These are phyloP conservation scores for Ramularia endophylla DNA, from an alignment of 2,329 filamentous ascomycete genomes.

Conservation along the genomic window DNA sequence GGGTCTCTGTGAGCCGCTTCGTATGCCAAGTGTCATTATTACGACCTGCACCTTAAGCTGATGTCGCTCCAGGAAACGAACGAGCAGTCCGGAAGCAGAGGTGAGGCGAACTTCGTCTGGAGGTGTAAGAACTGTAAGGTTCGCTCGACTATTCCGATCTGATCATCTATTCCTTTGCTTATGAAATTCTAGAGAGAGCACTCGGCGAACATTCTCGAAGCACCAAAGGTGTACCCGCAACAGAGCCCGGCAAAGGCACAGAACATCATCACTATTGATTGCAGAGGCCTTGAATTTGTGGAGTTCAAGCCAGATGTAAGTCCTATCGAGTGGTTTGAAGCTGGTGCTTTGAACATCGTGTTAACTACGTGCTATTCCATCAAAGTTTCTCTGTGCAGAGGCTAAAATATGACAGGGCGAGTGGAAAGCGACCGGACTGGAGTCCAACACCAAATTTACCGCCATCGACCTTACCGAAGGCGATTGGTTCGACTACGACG, in stretches of 20 bases:
- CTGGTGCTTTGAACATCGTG: too few species aligned
- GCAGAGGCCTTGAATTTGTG: slow-evolving; percentile 83
- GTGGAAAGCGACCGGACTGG: slow-evolving; percentile 76
- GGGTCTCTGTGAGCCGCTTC: slow-evolving; percentile 80
- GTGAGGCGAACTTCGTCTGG: slow-evolving; percentile 99
- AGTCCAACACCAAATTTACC: slow-evolving; percentile 75
- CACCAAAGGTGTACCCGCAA: slow-evolving; percentile 66
- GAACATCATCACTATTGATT: slow-evolving; percentile 87
- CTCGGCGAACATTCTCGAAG: slow-evolving; percentile 73
- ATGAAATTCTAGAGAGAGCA: slow-evolving; percentile 60
- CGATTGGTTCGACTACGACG: slow-evolving; percentile 98
- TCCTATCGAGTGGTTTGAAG: too few species aligned
- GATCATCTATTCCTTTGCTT: background rate
- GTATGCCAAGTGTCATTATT: slow-evolving; percentile 48
- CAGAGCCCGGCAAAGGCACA: slow-evolving; percentile 66
- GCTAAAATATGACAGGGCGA: slow-evolving; percentile 57
- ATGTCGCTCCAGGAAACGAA: slow-evolving; percentile 64
- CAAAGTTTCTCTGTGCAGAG: background rate
- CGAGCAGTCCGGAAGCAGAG: slow-evolving; percentile 85
- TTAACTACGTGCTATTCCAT: too few species aligned
- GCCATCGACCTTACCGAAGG: slow-evolving; percentile 78
- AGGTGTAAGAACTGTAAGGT: slow-evolving; percentile 98
- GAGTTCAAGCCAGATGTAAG: slow-evolving; percentile 85
- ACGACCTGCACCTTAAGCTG: background rate
- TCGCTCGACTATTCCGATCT: slow-evolving; percentile 2